These are phyloP conservation scores for Strigomonas oncopelti DNA, from an alignment of 208 protist genomes.

Conservation along the genomic window DNA sequence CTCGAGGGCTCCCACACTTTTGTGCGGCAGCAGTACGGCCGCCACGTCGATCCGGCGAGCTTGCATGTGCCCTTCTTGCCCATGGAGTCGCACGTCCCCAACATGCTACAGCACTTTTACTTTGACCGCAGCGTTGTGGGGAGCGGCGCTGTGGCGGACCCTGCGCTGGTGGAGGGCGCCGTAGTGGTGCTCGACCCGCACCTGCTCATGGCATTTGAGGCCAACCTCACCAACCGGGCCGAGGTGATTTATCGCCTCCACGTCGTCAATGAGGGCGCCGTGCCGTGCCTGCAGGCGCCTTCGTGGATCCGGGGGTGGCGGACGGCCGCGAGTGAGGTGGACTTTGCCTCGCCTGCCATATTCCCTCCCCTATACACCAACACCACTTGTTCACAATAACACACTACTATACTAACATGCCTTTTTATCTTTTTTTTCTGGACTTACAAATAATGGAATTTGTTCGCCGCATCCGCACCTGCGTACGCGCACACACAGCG, in stretches of 20 bases:
- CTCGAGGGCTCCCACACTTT: conserved; percentile 62
- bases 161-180: conserved; percentile 40
- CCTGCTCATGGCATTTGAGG: conserved; percentile 74
- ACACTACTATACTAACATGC: not conserved
- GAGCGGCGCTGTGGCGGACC: conserved; percentile 11
- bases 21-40: conserved; percentile 69
- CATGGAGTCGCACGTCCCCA: conserved; percentile 65
- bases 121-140: conserved; percentile 58
- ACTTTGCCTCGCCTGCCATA: conserved; percentile 64
- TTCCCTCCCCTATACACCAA: conserved; percentile 60
- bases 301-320: conserved; percentile 85
- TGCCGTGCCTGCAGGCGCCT: conserved; percentile 44
- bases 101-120: conserved; percentile 65
- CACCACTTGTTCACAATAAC: not conserved
- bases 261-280: conserved; percentile 49
- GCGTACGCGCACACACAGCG: no score
- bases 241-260: conserved; percentile 72
- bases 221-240: conserved; percentile 47
- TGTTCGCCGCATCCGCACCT: no score
- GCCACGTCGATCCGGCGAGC: conserved; percentile 28
- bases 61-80: conserved; percentile 56
- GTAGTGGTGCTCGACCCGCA: conserved; percentile 79
- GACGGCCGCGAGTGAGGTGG: conserved; percentile 62
- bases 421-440: not conserved
- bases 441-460: not conserved